phyloP scores from a whole-genome alignment of 176 grass and related monocot species.

The Bothriochloa decipiens region DNA sequence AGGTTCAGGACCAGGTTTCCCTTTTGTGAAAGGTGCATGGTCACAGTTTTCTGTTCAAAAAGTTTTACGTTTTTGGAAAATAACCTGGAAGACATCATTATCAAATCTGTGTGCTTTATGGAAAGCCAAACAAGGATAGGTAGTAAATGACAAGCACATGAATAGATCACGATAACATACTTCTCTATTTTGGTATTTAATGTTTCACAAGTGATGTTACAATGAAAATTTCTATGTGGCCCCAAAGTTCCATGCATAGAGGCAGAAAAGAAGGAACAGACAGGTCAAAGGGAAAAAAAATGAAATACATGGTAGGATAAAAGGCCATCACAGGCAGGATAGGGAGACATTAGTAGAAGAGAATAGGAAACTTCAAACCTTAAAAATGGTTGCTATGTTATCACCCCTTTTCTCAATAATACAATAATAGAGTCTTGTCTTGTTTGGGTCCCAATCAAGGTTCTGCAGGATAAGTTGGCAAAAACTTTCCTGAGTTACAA shows the following conservation, averaged over 20 bases:
- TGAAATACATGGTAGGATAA: not conserved
- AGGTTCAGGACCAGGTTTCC: not conserved
- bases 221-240: not conserved
- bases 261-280: not conserved
- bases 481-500: slow-evolving; percentile 21
- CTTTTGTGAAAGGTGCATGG: not conserved
- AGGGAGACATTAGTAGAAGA: not conserved
- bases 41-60: not conserved
- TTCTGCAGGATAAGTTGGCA: slow-evolving; percentile 48
- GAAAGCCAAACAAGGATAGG: not conserved
- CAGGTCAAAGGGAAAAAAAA: not conserved
- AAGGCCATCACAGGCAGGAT: not conserved
- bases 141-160: not conserved
- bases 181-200: not conserved
- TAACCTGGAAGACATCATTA: not conserved
- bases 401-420: slow-evolving; percentile 56
- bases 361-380: slow-evolving; percentile 44
- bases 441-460: slow-evolving; percentile 58
- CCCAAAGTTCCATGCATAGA: not conserved
- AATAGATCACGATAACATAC: too few species aligned
- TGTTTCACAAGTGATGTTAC: not conserved
- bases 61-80: not conserved
- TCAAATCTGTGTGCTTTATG: not conserved
- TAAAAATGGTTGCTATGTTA: slow-evolving; percentile 37
- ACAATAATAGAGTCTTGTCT: slow-evolving; percentile 64